A percentile compares a stretch with the other conserved stretches of the same genome.
phyloP scores from a whole-genome alignment of 2,329 filamentous ascomycete species.

The Orbilia blumenaviensis region DNA sequence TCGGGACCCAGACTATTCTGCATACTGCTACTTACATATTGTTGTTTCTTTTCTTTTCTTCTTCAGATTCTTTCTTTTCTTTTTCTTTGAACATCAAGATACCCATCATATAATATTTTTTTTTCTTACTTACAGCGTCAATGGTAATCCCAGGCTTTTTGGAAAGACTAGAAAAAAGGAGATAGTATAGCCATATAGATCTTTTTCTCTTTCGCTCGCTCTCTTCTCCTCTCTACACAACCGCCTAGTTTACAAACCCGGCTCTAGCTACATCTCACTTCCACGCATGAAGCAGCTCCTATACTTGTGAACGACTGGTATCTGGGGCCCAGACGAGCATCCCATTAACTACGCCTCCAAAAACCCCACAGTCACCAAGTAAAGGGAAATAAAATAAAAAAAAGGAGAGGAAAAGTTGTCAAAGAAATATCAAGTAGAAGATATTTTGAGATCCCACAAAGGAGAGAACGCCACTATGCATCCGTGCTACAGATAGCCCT shows the following conservation, averaged over 20 bases:
- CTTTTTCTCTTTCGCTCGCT: no score
- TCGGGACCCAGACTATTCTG: no score
- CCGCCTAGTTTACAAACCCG: not conserved
- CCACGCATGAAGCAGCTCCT: no score
- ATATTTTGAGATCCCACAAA: constrained; percentile 3
- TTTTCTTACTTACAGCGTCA: not conserved
- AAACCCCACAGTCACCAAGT: no score
- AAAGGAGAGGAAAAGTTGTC: not conserved
- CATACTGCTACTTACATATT: no score
- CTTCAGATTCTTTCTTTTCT: not conserved
- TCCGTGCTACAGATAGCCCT: constrained; percentile 16
- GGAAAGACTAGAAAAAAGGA: no score
- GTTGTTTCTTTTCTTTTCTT: not conserved
- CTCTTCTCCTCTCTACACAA: not conserved
- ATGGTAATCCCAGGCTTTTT: no score
- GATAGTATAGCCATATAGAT: no score
- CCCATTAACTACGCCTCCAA: no score
- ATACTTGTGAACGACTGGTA: no score
- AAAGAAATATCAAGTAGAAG: constrained; percentile 10
- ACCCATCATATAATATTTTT: not conserved
- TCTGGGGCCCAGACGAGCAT: no score
- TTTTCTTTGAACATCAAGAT: not conserved
- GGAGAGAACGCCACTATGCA: constrained; percentile 36
- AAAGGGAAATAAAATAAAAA: not conserved
- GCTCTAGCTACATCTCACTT: not conserved